Evolutionary conservation across 805 yeast genomes (phyloP), one percentile per base, ranked within the genome.

Genomic region (Ogataea henricii): DNA sequence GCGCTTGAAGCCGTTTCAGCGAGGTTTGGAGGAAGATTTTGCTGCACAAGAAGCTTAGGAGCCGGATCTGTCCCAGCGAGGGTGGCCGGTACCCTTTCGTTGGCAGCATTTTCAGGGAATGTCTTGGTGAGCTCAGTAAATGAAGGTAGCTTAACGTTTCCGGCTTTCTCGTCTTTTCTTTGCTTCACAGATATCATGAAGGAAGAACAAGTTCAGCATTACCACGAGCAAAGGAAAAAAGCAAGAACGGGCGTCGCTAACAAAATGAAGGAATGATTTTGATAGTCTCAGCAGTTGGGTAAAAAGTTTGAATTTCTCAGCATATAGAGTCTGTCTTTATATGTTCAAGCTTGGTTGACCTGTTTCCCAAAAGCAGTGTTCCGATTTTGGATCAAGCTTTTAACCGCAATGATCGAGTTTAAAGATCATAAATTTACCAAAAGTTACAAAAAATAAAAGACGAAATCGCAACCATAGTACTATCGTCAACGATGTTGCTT

Each of bases 61-160:
- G 16, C 16, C 9, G 34, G 6, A 8, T 30, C 34, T 14, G 34
- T n/a, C 4, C 17, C 37, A 20, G 37, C 37, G n/a, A 12, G n/a
- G 21, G 21, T 6, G n/a, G 36, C 36, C 9, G 36, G 21, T 21
- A 18, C 9, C 18, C 14, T 6, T 21, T 37, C 32, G 16, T 27
- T 38, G n/a, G 21, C 16, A 30, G 42, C 33, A 30, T 34, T 45
- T n/a, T 34, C 43, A 12, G 58, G 51, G 34, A 57, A 57, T 2
- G 54, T 41, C 44, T 45, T 54, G 3, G 62, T 58, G 30, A 58
- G 51, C 46, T 58, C 62, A 34, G 44, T 46, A 27, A 58, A 58
- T 17, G 62, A 58, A 10, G 62, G 62, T 12, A 57, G 52, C 49
- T 44, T 57, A 30, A 54, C 49, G 20, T 46, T 46, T 38, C 26